phyloP scores from a whole-genome alignment of 2,329 filamentous ascomycete species.

The Phoma herbarum region DNA sequence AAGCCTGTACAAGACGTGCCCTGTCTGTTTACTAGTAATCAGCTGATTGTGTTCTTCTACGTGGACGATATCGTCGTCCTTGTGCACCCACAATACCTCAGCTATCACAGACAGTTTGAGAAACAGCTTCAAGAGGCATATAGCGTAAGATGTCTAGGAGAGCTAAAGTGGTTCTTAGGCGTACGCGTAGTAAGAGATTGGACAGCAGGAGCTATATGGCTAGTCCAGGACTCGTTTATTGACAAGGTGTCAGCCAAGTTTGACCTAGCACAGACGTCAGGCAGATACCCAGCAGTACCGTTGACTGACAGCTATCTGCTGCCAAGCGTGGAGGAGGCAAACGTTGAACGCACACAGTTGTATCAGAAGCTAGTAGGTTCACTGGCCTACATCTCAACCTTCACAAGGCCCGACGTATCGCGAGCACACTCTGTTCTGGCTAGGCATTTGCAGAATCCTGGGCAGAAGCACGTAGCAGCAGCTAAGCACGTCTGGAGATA shows the following conservation, averaged over 20 bases:
- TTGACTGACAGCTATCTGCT: constrained; percentile 8
- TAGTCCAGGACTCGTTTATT: constrained; percentile 14
- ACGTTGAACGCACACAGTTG: constrained; percentile 13
- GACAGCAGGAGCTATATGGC: constrained; percentile 9
- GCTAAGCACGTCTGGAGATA: background rate
- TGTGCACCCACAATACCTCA: constrained; percentile 8
- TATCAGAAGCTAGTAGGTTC: constrained; percentile 29
- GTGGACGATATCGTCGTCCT: constrained; percentile 24
- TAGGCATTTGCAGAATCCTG: constrained; percentile 11
- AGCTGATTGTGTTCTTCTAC: constrained; percentile 26
- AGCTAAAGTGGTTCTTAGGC: constrained; percentile 5
- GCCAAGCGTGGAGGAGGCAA: background rate
- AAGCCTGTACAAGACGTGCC: constrained; percentile 14
- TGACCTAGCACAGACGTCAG: constrained; percentile 1
- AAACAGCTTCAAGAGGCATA: background rate
- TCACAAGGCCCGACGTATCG: constrained; percentile 26
- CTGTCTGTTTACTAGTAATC: constrained; percentile 10
- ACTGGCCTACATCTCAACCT: constrained; percentile 23
- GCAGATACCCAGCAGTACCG: background rate
- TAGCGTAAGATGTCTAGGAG: constrained; percentile 20
- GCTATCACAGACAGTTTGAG: background rate
- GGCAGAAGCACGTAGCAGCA: background rate
- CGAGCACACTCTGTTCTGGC: constrained; percentile 18
- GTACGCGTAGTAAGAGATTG: constrained; percentile 7
- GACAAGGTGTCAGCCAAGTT: constrained; percentile 27